Evolutionary conservation across 139 green algal genomes (phyloP), one percentile per base, ranked within the genome.

Genomic region (Trebouxia sp.): DNA sequence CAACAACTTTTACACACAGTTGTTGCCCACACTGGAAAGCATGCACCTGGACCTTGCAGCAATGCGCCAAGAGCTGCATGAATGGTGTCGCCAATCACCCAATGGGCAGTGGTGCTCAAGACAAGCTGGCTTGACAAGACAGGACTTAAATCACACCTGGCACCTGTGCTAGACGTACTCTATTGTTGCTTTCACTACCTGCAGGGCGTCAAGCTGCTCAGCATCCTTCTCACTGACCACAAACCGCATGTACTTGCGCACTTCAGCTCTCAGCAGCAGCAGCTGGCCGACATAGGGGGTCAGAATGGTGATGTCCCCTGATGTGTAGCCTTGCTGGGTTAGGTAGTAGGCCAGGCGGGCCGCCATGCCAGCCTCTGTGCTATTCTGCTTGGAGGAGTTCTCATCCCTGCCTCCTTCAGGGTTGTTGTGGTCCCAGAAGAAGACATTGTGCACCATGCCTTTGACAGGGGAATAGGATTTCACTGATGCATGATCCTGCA

Each of bases 271-370:
- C 28, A 85, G 78, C 45, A 91, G 74, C 1, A 66, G 43, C 70
- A 96, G 87, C 87, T 96, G 92, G 14, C 91, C 91, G 22, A 95
- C 80, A 80, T 96, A 95, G 0, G 91, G 90, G 28, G 92, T 96
- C 17, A 96, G 84, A 50, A 96, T 85, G 47, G 91, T 91, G 76
- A 96, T 78, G 55, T 93, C 85, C 6, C 58, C 86, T 3, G 76
- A 47, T 42, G n/a, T 22, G 67, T 93, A 93, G 35, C 88, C 88
- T 82, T 92, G 90, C 78, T 88, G 85, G 70, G n/a, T 32, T 67
- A 96, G 82, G 72, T 94, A 92, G 24, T 66, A 82, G 10, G 90
- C 86, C 30, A 89, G 50, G 0, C 69, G 78, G 20, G 86, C 75
- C 14, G 82, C 75, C 85, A 95, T 89, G 0, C 50, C 72, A 58